A percentile compares a stretch with the other conserved stretches of the same genome.
These are phyloP conservation scores for Balansia obtecta DNA, from an alignment of 2,329 filamentous ascomycete species.

Conservation along the genomic window DNA sequence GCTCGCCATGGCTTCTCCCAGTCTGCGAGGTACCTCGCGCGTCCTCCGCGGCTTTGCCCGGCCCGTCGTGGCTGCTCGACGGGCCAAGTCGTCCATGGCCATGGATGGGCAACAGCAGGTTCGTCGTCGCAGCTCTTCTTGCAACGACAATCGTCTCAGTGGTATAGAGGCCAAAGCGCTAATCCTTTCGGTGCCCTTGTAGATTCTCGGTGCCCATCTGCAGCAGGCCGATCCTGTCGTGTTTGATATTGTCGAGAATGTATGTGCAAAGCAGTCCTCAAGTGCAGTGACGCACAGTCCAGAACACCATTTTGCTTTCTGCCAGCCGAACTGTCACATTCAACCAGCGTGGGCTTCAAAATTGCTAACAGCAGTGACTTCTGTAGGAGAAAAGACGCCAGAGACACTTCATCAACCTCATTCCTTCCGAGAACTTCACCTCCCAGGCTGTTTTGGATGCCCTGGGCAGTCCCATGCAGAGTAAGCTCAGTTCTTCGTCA, in stretches of 20 bases:
- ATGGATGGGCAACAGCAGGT: conserved; percentile 50
- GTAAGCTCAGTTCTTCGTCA: conserved; percentile 31
- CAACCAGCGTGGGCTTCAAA: not conserved
- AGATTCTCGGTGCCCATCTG: conserved; percentile 72
- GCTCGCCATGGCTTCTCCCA: conserved; percentile 32
- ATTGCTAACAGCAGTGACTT: not conserved
- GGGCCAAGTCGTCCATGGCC: conserved; percentile 32
- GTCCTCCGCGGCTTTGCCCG: conserved; percentile 30
- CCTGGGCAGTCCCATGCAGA: conserved; percentile 89
- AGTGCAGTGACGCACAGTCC: not conserved
- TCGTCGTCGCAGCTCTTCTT: conserved; percentile 14
- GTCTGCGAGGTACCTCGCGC: conserved; percentile 36
- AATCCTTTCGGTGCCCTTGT: conserved; percentile 24
- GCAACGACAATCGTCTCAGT: conserved; percentile 3
- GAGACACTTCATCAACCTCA: conserved; percentile 97
- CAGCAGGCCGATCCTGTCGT: conserved; percentile 77
- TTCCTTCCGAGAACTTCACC: conserved; percentile 92
- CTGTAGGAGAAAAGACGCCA: conserved; percentile 82
- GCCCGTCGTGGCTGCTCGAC: conserved; percentile 18
- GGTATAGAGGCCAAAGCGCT: conserved; percentile 4
- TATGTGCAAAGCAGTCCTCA: conserved; percentile 22
- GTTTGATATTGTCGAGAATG: conserved; percentile 83
- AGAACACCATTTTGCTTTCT: not conserved
- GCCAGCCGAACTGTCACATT: too few species aligned
- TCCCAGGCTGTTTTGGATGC: conserved; percentile 87